phyloP scores from a whole-genome alignment of 2,329 filamentous ascomycete species.

The Exutisphaerella laricina region DNA sequence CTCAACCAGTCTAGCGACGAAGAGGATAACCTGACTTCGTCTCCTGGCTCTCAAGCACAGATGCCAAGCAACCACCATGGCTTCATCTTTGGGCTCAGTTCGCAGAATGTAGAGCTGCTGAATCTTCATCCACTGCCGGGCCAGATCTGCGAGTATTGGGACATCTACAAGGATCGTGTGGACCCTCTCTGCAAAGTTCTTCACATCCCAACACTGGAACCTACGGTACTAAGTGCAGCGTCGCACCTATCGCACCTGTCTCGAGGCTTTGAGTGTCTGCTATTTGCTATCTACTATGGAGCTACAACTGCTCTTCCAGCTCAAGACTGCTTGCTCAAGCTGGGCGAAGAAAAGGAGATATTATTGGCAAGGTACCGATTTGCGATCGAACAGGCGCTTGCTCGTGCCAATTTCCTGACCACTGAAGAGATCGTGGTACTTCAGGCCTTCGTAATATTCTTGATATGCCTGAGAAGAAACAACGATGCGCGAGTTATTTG shows the following conservation, averaged over 20 bases:
- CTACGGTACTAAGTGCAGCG: slow-evolving; percentile 56
- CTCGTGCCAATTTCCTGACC: slow-evolving; percentile 57
- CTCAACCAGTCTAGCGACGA: slow-evolving; percentile 59
- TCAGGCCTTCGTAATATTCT: slow-evolving; percentile 58
- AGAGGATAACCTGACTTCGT: slow-evolving; percentile 46
- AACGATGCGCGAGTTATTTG: slow-evolving; percentile 49
- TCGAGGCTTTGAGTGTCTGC: slow-evolving; percentile 52
- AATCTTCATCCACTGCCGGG: slow-evolving; percentile 60
- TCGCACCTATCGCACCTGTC: slow-evolving; percentile 55
- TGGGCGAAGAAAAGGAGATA: slow-evolving; percentile 49
- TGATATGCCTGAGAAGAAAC: slow-evolving; percentile 52
- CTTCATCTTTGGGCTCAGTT: slow-evolving; percentile 69
- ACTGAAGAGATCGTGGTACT: slow-evolving; percentile 58
- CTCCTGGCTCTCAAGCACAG: slow-evolving; percentile 22
- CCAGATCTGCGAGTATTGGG: slow-evolving; percentile 64
- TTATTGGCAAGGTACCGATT: slow-evolving; percentile 55
- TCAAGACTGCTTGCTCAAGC: slow-evolving; percentile 43
- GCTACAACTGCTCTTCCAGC: slow-evolving; percentile 49
- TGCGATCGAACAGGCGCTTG: slow-evolving; percentile 58
- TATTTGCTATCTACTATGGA: slow-evolving; percentile 59
- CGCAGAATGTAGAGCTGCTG: slow-evolving; percentile 61
- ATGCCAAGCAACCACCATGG: slow-evolving; percentile 56
- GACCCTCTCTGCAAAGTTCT: slow-evolving; percentile 67
- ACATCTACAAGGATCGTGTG: slow-evolving; percentile 66
- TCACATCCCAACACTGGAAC: slow-evolving; percentile 62